Evolutionary conservation across 2,329 filamentous ascomycete species (phyloP).

Genomic region (Verticillium nubilum): DNA sequence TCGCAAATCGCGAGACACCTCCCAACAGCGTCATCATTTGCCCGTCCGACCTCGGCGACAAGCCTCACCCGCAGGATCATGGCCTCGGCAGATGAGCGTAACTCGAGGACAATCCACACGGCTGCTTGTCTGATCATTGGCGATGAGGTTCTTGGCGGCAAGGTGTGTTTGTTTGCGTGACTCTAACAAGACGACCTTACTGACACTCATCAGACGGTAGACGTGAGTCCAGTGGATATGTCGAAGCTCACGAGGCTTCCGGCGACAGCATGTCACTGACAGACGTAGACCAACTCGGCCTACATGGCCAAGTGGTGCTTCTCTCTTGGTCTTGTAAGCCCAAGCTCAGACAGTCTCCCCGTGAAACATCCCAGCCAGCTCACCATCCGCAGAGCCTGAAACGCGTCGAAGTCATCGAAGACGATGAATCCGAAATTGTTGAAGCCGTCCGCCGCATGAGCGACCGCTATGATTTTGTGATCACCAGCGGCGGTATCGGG

Average conservation of each 20-base stretch:
- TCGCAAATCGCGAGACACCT: conserved; percentile 70
- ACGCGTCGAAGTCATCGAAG: conserved; percentile 86
- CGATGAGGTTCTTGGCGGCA: conserved; percentile 93
- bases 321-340: conserved; percentile 50
- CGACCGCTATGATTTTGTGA: conserved; percentile 83
- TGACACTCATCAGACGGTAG: conserved; percentile 24
- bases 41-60: conserved; percentile 21
- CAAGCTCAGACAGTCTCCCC: too few species aligned
- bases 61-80: conserved; percentile 30
- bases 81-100: conserved; percentile 47
- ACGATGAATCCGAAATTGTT: conserved; percentile 85
- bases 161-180: conserved; percentile 49
- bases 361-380: neutral
- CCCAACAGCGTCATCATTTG: conserved; percentile 20
- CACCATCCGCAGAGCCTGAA: conserved; percentile 57
- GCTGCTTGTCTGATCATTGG: conserved; percentile 92
- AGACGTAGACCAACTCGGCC: conserved; percentile 54
- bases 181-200: neutral
- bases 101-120: conserved; percentile 70
- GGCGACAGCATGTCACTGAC: neutral
- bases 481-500: conserved; percentile 92
- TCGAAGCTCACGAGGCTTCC: conserved; percentile 11
- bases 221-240: conserved; percentile 23
- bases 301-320: conserved; percentile 63
- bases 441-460: conserved; percentile 87